phyloP scores from a whole-genome alignment of 2,329 filamentous ascomycete genomes.

The Fusarium odoratissimum region DNA sequence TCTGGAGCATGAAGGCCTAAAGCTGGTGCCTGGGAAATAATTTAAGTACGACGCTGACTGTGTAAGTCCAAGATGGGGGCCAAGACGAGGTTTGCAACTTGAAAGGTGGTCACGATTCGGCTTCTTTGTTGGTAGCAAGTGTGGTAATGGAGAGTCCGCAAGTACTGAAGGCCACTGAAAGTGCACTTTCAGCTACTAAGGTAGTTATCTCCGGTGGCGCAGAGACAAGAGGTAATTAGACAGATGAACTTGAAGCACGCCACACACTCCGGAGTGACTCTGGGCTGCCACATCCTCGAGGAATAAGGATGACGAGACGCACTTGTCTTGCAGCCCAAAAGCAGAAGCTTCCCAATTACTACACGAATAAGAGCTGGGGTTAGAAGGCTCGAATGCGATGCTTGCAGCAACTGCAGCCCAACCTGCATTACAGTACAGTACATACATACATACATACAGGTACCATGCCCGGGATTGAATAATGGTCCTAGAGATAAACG shows the following conservation, averaged over 20 bases:
- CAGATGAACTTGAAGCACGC: background rate
- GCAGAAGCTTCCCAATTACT: constrained; percentile 27
- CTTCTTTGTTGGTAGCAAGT: background rate
- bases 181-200: no score
- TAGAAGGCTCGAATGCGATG: constrained; percentile 24
- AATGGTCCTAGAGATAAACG: background rate
- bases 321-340: constrained; percentile 23
- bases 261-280: background rate
- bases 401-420: constrained; percentile 40
- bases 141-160: background rate
- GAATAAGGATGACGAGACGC: constrained; percentile 6
- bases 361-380: constrained; percentile 28
- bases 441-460: constrained; percentile 10
- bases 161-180: background rate
- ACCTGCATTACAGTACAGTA: constrained; percentile 31
- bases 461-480: background rate
- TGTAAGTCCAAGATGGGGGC: constrained; percentile 37
- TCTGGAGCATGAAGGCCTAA: constrained; percentile 24
- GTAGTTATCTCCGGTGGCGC: background rate
- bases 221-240: background rate
- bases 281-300: constrained; percentile 25
- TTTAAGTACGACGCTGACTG: constrained; percentile 32
- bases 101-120: background rate
- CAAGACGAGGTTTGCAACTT: background rate
- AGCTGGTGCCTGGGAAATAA: constrained; percentile 32